Percentiles rank a stretch among this genome's conserved stretches.
Conservation (phyloP, 2,329 filamentous ascomycete species). For the Podosphaera aphanis region DNA sequence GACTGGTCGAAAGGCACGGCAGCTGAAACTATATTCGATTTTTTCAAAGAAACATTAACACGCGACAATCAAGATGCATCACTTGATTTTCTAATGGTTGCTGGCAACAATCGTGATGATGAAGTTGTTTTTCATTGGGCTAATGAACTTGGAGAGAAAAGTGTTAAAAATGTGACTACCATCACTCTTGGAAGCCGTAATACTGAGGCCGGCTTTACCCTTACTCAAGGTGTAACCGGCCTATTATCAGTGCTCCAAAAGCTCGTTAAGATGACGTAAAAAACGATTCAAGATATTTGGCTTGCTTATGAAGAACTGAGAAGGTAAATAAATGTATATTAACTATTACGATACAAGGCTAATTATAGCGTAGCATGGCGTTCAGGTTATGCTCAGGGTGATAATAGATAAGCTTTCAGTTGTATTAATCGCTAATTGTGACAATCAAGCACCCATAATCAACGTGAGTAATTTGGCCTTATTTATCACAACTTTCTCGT, state of each 20-base stretch:
- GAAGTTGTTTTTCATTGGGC: conserved; percentile 91
- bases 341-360: not conserved
- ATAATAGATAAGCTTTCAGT: not conserved
- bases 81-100: conserved; percentile 70
- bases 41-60: conserved; percentile 22
- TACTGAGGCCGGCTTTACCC: conserved; percentile 63
- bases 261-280: conserved; percentile 15
- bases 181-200: conserved; percentile 72
- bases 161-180: conserved; percentile 49
- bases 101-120: conserved; percentile 79
- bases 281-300: not conserved
- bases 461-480: too few relatives aligned
- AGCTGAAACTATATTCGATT: conserved; percentile 46
- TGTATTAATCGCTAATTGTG: too few relatives aligned
- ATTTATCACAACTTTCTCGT: too few relatives aligned
- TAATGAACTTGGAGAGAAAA: conserved; percentile 41
- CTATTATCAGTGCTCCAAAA: conserved; percentile 22
- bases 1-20: conserved; percentile 78
- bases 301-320: not conserved
- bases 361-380: not conserved
- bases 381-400: not conserved
- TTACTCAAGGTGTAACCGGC: conserved; percentile 70
- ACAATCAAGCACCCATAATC: too few relatives aligned
- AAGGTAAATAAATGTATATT: not conserved
- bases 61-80: conserved; percentile 17